Evolutionary conservation across 2,329 filamentous ascomycete species (phyloP), one percentile per base, ranked within the genome.

Genomic region (Boeremia lycopersici): DNA sequence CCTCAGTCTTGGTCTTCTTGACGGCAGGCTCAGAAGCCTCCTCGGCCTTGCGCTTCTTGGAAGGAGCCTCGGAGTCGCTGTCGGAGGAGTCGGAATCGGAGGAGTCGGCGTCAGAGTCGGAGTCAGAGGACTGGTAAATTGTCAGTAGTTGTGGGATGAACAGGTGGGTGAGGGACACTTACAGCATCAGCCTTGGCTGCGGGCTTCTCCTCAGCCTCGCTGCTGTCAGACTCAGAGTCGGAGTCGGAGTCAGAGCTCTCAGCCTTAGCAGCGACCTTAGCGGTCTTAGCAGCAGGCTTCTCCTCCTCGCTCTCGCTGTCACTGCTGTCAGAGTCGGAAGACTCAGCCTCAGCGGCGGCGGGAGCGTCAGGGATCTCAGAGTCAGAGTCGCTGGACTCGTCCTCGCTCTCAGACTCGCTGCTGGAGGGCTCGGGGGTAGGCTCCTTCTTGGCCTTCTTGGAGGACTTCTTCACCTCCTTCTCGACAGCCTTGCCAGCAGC

Each of bases 31-130:
- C 76, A 48, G 81, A 79, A 29, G 72, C 73, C 38, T 79, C 78
- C 40, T 76, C 79, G 56, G 85, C 83, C 48, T 84, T 85, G 82
- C 88, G 88, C 76, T 86, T 84, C 84, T 88, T 88, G 82, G 87
- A 88, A 65, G 81, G 78, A 60, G 78, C 76, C 55, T 70, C 69
- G 42, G 70, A 64, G 36, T 75, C 68, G 30, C 67, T 65, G 44
- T 68, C 69, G 56, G 67, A 67, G 36, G 69, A 71, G 44, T 60
- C 56, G 23, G 63, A 64, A 35, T 65, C 68, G 36, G 65, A 68
- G 28, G 73, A 72, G 28, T 68, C 72, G 58, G 73, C 75, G 51
- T 76, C 77, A 43, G 74, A 72, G 41, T 69, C 72, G 44, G 74
- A 68, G 59, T 73, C 72, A 39, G 68, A 67, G 41, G 76, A 76